These are phyloP conservation scores for Arthromyces matolae DNA, from an alignment of 768 basidiomycete species.

Conservation along the genomic window DNA sequence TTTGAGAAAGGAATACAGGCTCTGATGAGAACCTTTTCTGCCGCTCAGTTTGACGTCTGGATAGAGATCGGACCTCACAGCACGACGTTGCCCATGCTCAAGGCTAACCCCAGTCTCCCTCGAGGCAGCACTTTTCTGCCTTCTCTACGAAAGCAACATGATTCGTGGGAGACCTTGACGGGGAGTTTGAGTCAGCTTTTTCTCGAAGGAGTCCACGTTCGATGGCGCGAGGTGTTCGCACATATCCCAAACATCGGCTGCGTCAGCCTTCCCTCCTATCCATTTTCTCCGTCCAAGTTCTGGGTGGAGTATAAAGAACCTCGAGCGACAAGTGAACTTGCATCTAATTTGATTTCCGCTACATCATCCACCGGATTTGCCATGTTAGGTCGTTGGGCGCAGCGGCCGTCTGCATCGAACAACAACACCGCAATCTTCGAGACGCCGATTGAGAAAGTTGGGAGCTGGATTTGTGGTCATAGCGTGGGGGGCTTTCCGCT, in stretches of 20 bases:
- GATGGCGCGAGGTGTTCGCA: conserved; percentile 54
- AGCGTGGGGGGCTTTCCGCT: conserved; percentile 51
- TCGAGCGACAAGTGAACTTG: neutral
- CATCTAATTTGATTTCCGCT: neutral
- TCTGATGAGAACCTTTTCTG: conserved; percentile 26
- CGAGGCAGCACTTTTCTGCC: conserved; percentile 37
- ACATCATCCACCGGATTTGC: conserved; percentile 24
- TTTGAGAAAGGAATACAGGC: conserved; percentile 51
- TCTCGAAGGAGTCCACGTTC: conserved; percentile 32
- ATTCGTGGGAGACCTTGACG: conserved; percentile 43
- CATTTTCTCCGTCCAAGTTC: conserved; percentile 52
- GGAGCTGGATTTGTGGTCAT: conserved; percentile 50
- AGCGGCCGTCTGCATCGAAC: conserved; percentile 36
- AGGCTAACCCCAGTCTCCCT: conserved; percentile 32
- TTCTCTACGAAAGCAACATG: conserved; percentile 45
- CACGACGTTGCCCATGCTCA: conserved; percentile 54
- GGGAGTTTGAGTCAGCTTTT: conserved; percentile 48
- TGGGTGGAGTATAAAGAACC: conserved; percentile 50
- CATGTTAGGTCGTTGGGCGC: conserved; percentile 39
- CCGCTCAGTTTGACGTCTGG: conserved; percentile 41
- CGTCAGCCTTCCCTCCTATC: conserved; percentile 60
- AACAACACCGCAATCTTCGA: conserved; percentile 45
- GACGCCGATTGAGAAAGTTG: conserved; percentile 44
- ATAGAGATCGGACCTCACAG: conserved; percentile 69
- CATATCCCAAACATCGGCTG: conserved; percentile 40